Conservation (phyloP, 495 filamentous ascomycete species). For the Xanthoparmelia taractica region DNA sequence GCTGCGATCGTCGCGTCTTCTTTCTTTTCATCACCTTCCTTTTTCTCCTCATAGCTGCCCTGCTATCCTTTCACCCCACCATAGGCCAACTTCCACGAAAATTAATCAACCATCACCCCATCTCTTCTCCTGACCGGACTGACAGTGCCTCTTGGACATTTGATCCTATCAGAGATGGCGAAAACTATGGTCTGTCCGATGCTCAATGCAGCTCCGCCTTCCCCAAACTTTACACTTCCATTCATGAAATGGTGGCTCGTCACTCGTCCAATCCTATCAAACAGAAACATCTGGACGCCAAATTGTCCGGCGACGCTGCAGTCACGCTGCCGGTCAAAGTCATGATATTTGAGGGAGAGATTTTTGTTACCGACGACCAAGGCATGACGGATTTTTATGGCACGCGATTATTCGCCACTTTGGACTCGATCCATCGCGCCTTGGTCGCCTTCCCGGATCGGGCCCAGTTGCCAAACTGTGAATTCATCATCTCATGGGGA, state of each 20-base stretch:
- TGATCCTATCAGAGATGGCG: neutral
- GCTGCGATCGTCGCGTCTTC: neutral
- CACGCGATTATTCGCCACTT: neutral
- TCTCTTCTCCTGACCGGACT: neutral
- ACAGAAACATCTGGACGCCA: neutral
- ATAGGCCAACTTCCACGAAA: neutral
- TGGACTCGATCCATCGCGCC: neutral
- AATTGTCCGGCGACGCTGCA: neutral
- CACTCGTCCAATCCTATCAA: neutral
- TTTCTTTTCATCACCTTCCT: neutral
- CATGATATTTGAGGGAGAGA: neutral
- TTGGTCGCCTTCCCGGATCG: neutral
- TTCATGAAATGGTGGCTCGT: neutral
- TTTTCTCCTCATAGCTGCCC: neutral
- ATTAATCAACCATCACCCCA: neutral
- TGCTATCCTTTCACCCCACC: neutral
- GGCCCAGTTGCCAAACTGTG: conserved; percentile 1
- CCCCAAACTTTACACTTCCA: neutral
- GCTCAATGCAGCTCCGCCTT: neutral
- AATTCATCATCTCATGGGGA: conserved; percentile 4
- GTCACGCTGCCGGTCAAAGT: neutral
- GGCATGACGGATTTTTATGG: neutral
- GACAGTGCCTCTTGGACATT: neutral
- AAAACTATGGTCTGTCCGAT: neutral
- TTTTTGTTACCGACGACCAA: neutral